These are phyloP conservation scores for Bolboschoenoplectus hybrid DNA, from an alignment of 202 grass and related monocot species.

Conservation along the genomic window DNA sequence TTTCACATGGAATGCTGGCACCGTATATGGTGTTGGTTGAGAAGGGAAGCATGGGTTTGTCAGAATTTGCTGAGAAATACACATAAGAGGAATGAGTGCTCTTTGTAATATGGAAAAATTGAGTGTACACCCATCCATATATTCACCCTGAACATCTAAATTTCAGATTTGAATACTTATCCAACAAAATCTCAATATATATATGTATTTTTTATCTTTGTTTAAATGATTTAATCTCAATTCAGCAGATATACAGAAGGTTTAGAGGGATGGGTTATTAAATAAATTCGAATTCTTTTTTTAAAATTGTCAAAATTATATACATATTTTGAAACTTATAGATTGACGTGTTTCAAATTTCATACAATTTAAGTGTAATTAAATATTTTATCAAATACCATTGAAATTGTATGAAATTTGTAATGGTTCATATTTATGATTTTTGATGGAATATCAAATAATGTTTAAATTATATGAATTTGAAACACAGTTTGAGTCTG, in stretches of 20 bases:
- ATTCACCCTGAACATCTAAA: background rate
- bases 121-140: background rate
- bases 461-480: too few relatives aligned
- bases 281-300: too few relatives aligned
- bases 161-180: background rate
- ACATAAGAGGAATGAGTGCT: background rate
- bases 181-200: background rate
- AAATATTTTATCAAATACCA: too few relatives aligned
- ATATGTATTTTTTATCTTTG: background rate
- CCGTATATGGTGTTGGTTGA: background rate
- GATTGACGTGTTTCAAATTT: too few relatives aligned
- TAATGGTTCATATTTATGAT: too few relatives aligned
- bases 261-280: too few relatives aligned
- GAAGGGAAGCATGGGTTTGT: conserved; percentile 26
- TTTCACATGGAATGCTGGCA: conserved; percentile 35
- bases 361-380: too few relatives aligned
- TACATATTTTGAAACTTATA: too few relatives aligned
- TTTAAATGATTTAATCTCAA: background rate
- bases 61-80: conserved; percentile 11
- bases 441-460: too few relatives aligned
- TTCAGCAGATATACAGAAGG: background rate
- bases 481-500: too few relatives aligned
- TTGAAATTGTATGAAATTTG: too few relatives aligned
- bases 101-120: background rate
- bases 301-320: too few relatives aligned